A percentile compares a stretch with the other conserved stretches of the same genome.
phyloP scores from a whole-genome alignment of 2,329 filamentous ascomycete genomes.

The Conoideocrella luteorostrata region DNA sequence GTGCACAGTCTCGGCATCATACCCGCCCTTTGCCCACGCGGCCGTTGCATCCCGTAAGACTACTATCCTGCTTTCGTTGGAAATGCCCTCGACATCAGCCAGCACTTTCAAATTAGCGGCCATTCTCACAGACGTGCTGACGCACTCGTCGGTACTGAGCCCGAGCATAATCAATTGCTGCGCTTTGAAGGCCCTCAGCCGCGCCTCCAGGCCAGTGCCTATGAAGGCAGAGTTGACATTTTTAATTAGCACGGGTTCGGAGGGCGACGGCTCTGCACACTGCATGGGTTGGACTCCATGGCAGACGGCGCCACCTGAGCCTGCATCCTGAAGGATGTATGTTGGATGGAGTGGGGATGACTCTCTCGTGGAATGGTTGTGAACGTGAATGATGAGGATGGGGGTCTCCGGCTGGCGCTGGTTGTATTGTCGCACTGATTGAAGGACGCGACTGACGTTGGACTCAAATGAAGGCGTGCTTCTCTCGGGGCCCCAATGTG shows the following conservation, averaged over 20 bases:
- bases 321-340: too few species aligned
- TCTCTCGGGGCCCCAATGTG: neutral
- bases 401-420: neutral
- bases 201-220: neutral
- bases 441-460: neutral
- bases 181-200: neutral
- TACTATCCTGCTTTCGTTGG: neutral
- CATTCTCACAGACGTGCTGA: neutral
- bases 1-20: neutral
- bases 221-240: neutral
- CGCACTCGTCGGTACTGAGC: neutral
- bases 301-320: too few species aligned
- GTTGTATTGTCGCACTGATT: neutral
- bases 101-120: neutral
- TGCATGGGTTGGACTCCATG: too few species aligned
- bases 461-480: neutral
- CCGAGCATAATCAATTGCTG: neutral
- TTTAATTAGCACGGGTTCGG: neutral
- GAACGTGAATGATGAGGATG: neutral
- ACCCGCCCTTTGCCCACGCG: neutral
- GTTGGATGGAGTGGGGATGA: neutral
- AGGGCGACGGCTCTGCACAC: too few species aligned
- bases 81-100: neutral
- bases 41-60: neutral
- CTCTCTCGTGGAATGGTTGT: neutral